Conservation (phyloP, 192 early-diverging fungal genomes). For the Physocladia obscura region DNA sequence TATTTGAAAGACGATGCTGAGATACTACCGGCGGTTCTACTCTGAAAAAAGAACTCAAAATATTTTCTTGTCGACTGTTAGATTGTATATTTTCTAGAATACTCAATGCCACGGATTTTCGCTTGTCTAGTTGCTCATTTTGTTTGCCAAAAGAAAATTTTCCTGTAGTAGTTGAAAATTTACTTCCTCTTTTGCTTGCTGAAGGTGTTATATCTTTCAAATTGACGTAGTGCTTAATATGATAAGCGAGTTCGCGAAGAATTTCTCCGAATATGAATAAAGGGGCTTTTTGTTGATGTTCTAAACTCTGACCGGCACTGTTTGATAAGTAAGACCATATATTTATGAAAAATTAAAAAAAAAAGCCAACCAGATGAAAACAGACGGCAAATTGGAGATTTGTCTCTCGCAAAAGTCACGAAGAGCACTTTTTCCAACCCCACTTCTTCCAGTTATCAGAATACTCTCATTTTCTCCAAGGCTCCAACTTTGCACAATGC, state of each 20-base stretch:
- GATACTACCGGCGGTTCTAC: background rate
- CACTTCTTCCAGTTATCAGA: conserved; percentile 14
- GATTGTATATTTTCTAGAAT: conserved; percentile 22
- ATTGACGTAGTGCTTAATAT: conserved; percentile 6
- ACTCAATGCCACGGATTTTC: conserved; percentile 19
- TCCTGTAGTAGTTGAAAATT: background rate
- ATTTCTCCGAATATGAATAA: conserved; percentile 24
- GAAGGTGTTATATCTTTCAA: conserved; percentile 7
- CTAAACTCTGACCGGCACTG: conserved; percentile 18
- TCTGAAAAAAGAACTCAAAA: background rate
- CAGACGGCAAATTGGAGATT: background rate
- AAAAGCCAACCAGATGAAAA: conserved; percentile 11
- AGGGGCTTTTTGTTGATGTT: conserved; percentile 25
- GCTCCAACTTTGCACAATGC: conserved; percentile 1
- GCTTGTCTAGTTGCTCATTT: background rate
- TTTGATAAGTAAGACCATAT: background rate
- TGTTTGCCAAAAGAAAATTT: background rate
- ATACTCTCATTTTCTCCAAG: background rate
- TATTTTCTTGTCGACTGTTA: no score
- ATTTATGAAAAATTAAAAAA: background rate
- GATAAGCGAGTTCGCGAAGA: conserved; percentile 18
- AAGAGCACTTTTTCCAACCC: conserved; percentile 20
- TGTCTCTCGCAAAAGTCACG: background rate
- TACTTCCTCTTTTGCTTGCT: conserved; percentile 6
- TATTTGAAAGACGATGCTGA: background rate